A percentile compares a stretch with the other conserved stretches of the same genome.
Conservation (phyloP, 2,329 filamentous ascomycete species). For the Elsinoe batatas region DNA sequence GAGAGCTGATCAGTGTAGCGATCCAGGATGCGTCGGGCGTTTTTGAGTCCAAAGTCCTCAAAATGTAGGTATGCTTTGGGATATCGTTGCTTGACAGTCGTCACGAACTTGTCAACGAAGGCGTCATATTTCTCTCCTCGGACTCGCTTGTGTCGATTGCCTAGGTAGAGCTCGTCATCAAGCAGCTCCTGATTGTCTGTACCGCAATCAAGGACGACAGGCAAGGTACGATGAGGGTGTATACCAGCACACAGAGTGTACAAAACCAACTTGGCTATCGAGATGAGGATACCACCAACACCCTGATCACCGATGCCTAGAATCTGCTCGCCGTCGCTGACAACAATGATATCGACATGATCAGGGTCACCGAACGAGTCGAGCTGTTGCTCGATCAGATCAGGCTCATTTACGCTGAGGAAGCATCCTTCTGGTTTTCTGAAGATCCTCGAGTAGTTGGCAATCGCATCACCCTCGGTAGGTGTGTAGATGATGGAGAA, state of each 20-base stretch:
- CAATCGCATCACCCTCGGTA: slow-evolving; percentile 80
- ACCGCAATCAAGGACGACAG: slow-evolving; percentile 76
- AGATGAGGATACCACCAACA: slow-evolving; percentile 74
- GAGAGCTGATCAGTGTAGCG: slow-evolving; percentile 62
- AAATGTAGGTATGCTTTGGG: slow-evolving; percentile 81
- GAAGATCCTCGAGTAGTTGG: slow-evolving; percentile 72
- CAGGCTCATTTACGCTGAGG: slow-evolving; percentile 60
- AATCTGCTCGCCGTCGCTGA: slow-evolving; percentile 64
- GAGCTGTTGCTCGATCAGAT: slow-evolving; percentile 56
- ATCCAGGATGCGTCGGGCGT: slow-evolving; percentile 68
- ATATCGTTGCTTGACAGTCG: slow-evolving; percentile 56
- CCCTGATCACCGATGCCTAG: slow-evolving; percentile 85
- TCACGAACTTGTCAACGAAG: slow-evolving; percentile 67
- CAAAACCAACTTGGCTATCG: slow-evolving; percentile 70
- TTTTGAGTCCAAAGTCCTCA: slow-evolving; percentile 70
- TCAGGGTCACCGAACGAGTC: slow-evolving; percentile 58
- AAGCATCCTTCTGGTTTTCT: slow-evolving; percentile 72
- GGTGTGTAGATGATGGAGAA: slow-evolving; percentile 86
- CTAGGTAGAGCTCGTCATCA: slow-evolving; percentile 69
- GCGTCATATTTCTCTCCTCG: slow-evolving; percentile 64
- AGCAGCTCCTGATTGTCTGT: slow-evolving; percentile 71
- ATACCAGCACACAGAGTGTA: slow-evolving; percentile 82
- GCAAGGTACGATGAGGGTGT: slow-evolving; percentile 66
- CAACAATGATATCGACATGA: slow-evolving; percentile 81
- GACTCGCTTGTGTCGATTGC: slow-evolving; percentile 55